These are phyloP conservation scores for Whalleya microplaca DNA, from an alignment of 2,329 filamentous ascomycete species.

Conservation along the genomic window DNA sequence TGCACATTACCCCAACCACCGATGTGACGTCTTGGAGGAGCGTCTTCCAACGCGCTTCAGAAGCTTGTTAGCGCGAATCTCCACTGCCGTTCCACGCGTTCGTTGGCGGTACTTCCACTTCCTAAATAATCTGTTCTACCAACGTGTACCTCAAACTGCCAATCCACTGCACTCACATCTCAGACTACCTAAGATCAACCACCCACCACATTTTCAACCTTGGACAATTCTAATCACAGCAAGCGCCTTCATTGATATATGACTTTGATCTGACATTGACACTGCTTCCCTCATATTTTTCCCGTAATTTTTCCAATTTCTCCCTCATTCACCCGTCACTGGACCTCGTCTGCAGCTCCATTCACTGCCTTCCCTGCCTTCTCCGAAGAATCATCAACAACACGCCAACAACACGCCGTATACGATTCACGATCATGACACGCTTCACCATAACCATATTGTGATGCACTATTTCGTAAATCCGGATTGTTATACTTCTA, in stretches of 20 bases:
- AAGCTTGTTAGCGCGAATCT: conserved; percentile 32
- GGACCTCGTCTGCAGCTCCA: conserved; percentile 1
- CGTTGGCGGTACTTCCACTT: conserved; percentile 29
- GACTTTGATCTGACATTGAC: neutral
- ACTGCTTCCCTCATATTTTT: no score
- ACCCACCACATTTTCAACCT: neutral
- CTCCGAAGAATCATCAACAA: conserved; percentile 2
- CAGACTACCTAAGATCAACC: conserved; percentile 5
- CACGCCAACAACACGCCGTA: no score
- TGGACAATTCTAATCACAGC: neutral
- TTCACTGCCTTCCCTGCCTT: neutral
- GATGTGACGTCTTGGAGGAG: conserved; percentile 29
- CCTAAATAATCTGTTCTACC: conserved; percentile 28
- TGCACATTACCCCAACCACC: conserved; percentile 10
- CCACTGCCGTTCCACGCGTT: conserved; percentile 30
- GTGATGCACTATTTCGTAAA: neutral
- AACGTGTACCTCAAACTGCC: conserved; percentile 29
- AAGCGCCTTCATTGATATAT: neutral
- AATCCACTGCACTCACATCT: neutral
- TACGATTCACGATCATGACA: conserved; percentile 12
- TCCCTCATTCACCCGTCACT: neutral
- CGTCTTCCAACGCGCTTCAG: conserved; percentile 26
- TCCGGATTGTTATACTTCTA: neutral
- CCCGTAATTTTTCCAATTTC: conserved; percentile 7
- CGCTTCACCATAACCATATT: conserved; percentile 5